A percentile compares a stretch with the other conserved stretches of the same genome.
Conservation (phyloP, 116 monocot species). For the Papilionanthe hybrid region DNA sequence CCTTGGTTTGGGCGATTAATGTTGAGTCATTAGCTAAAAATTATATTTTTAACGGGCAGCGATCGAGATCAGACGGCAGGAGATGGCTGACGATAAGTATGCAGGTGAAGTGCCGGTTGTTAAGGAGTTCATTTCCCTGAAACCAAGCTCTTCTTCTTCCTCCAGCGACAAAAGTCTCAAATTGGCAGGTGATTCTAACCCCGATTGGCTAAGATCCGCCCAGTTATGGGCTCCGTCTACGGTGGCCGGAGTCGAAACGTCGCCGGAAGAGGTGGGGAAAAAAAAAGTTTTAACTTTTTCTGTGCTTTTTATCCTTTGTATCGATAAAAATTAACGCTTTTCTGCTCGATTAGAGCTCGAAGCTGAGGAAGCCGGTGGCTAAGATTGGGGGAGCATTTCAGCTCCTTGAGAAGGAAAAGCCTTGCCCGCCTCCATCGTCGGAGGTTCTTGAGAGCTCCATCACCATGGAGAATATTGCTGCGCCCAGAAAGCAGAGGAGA, state of each 20-base stretch:
- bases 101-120: constrained; percentile 31
- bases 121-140: constrained; percentile 47
- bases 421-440: not conserved
- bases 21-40: not conserved
- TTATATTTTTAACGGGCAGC: constrained; percentile 19
- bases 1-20: not conserved
- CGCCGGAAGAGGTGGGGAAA: constrained; percentile 5
- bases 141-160: constrained; percentile 28
- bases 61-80: constrained; percentile 26
- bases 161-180: constrained; percentile 7
- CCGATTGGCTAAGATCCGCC: constrained; percentile 52
- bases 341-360: constrained; percentile 17
- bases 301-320: too few species aligned
- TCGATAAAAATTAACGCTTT: not conserved
- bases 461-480: not conserved
- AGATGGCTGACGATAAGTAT: constrained; percentile 14
- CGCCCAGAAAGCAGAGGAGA: constrained; percentile 13
- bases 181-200: constrained; percentile 10
- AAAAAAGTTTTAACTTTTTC: not conserved
- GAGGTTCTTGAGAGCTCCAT: constrained; percentile 17
- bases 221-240: constrained; percentile 38
- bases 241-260: constrained; percentile 9
- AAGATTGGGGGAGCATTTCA: constrained; percentile 44
- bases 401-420: constrained; percentile 36
- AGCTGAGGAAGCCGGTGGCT: constrained; percentile 30